Evolutionary conservation across 2,329 filamentous ascomycete species (phyloP).

Genomic region (Leptodontidium sp.): DNA sequence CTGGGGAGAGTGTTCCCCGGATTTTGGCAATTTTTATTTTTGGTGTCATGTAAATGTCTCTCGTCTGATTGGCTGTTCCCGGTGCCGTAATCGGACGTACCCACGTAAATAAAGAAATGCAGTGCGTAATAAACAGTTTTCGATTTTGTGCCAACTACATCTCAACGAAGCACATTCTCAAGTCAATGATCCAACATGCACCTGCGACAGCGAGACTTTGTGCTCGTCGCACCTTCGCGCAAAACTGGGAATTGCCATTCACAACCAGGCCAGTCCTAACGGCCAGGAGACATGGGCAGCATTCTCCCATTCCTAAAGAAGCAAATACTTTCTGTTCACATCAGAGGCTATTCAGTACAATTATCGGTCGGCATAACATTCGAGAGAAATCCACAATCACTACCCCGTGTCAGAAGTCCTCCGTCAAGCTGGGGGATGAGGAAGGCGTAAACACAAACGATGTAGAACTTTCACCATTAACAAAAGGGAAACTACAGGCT

Average conservation of each 20-base stretch:
- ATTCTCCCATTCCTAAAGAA: not conserved
- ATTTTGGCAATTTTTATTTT: conserved; percentile 31
- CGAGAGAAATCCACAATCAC: not conserved
- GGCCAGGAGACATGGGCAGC: not conserved
- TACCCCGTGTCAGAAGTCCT: not conserved
- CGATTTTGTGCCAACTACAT: not conserved
- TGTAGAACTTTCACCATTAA: not conserved
- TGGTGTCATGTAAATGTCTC: conserved; percentile 7
- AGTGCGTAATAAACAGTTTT: not conserved
- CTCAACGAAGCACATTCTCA: not conserved
- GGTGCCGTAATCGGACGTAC: conserved; percentile 5
- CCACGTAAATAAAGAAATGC: not conserved
- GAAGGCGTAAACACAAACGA: not conserved
- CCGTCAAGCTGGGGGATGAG: not conserved
- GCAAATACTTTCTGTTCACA: not conserved
- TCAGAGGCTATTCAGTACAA: not conserved
- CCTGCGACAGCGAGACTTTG: conserved; percentile 25
- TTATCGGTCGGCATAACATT: not conserved
- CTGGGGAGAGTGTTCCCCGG: conserved; percentile 17
- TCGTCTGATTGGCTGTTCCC: conserved; percentile 10
- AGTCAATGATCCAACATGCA: conserved; percentile 29
- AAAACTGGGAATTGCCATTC: not conserved
- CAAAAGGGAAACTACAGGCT: not conserved
- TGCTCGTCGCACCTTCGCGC: not conserved
- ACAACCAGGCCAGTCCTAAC: not conserved